Evolutionary conservation across 768 basidiomycete genomes (phyloP).

Genomic region (Leccinum disarticulatum): DNA sequence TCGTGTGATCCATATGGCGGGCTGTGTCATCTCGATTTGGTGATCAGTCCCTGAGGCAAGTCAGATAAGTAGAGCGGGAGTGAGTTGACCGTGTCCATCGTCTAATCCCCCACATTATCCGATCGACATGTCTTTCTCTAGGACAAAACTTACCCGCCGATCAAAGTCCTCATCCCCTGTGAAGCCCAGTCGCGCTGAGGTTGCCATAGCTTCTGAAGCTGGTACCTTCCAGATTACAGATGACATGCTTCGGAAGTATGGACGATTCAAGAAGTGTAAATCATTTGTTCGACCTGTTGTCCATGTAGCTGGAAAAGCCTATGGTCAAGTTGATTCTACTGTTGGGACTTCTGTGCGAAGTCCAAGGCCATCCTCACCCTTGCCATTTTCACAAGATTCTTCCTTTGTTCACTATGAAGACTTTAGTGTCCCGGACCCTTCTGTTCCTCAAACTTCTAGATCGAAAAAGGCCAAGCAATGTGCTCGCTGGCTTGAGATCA

Average conservation of each 20-base stretch:
- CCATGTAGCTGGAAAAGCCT: background rate
- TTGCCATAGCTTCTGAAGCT: background rate
- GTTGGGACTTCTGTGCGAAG: background rate
- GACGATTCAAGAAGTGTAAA: background rate
- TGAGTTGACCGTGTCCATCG: too few relatives aligned
- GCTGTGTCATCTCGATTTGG: too few relatives aligned
- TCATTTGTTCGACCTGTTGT: background rate
- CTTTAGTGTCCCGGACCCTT: background rate
- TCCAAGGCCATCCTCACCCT: background rate
- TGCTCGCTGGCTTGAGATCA: background rate
- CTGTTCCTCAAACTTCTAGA: background rate
- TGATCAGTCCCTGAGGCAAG: too few relatives aligned
- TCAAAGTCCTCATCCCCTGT: background rate
- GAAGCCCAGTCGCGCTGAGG: background rate
- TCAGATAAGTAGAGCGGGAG: too few relatives aligned
- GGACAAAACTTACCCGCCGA: background rate
- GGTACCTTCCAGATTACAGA: background rate
- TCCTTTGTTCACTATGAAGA: background rate
- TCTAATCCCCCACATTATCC: background rate
- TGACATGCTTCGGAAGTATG: background rate
- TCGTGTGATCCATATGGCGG: too few relatives aligned
- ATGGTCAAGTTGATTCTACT: background rate
- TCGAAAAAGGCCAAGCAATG: background rate
- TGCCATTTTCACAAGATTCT: background rate
- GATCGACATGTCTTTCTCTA: background rate